Evolutionary conservation across 2,329 filamentous ascomycete species (phyloP).

Genomic region (Xylariaceae sp.): DNA sequence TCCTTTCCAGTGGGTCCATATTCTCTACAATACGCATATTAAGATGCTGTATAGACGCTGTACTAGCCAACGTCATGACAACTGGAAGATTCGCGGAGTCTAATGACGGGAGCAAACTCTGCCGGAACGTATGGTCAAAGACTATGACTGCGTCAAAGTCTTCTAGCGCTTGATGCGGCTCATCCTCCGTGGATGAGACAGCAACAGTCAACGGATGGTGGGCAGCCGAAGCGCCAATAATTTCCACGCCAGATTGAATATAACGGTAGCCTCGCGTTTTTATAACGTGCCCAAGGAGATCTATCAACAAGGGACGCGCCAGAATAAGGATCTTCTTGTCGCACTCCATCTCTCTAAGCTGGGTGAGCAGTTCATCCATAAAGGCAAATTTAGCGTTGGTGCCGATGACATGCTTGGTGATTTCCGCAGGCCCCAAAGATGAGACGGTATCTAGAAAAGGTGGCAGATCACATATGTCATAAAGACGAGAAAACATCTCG

Average conservation of each 20-base stretch:
- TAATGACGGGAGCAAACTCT: slow-evolving; percentile 34
- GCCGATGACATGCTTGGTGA: slow-evolving; percentile 56
- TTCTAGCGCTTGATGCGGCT: slow-evolving; percentile 40
- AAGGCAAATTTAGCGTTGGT: slow-evolving; percentile 65
- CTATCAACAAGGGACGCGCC: slow-evolving; percentile 52
- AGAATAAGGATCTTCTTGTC: slow-evolving; percentile 57
- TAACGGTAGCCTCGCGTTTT: slow-evolving; percentile 40
- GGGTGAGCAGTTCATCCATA: slow-evolving; percentile 56
- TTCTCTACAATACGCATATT: slow-evolving; percentile 47
- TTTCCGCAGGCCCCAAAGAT: slow-evolving; percentile 44
- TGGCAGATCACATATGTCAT: slow-evolving; percentile 61
- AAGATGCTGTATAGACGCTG: slow-evolving; percentile 59
- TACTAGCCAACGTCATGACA: slow-evolving; percentile 53
- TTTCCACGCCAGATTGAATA: slow-evolving; percentile 33
- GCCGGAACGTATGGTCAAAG: slow-evolving; percentile 55
- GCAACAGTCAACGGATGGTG: slow-evolving; percentile 41
- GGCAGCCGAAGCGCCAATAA: slow-evolving; percentile 15
- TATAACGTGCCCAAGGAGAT: slow-evolving; percentile 56
- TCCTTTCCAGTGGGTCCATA: slow-evolving; percentile 49
- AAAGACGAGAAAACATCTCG: slow-evolving; percentile 52
- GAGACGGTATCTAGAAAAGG: slow-evolving; percentile 52
- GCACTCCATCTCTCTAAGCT: slow-evolving; percentile 41
- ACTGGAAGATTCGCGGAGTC: slow-evolving; percentile 40
- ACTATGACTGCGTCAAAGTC: slow-evolving; percentile 55
- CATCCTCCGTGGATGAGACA: slow-evolving; percentile 46